Evolutionary conservation across 2,329 filamentous ascomycete species (phyloP), one percentile per base, ranked within the genome.

Genomic region (Penicillium polonicum): DNA sequence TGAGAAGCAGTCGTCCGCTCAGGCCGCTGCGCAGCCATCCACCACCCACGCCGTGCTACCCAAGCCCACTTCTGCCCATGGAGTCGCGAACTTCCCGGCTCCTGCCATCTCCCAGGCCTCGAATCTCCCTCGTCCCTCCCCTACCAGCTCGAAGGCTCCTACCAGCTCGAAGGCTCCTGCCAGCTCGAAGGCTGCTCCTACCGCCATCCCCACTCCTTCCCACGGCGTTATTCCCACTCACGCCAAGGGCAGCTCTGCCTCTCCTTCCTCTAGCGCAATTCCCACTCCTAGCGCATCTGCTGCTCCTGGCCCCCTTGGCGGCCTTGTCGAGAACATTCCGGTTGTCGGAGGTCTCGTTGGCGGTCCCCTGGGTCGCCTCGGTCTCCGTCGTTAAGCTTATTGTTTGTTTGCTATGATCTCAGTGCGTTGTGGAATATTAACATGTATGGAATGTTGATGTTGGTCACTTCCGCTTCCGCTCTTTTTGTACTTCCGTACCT

Each of bases 401-500:
- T 23, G 3, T 17, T 10, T 23, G n/a, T 35, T 5, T 45, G 2
- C 27, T 45, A 12, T 25, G 17, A 17, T 45, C 2, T 29, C 17
- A 17, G 23, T 23, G 29, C 3, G 19, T 15, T 27, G 38, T 17
- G 44, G n/a, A 29, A n/a, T 12, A 15, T 23, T 35, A 38, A 6
- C n/a, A 13, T 31, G 31, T 48, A n/a, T 33, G 15, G 35, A 43
- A 45, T 52, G 15, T 17, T 42, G 15, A 21, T 31, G 7, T 33
- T 35, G 46, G 12, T 43, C 39, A 36, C 33, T 48, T 33, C n/a
- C 36, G 15, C 33, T 48, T 33, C 17, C 36, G 12, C 53, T 57
- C n/a, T 33, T 57, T 60, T 55, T 55, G 49, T 52, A 51, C 33
- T 56, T 52, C 36, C 15, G 41, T 57, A 59, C 53, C 55, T 58